Conservation (phyloP, 331 rosid species). For the Acacia pycnantha region DNA sequence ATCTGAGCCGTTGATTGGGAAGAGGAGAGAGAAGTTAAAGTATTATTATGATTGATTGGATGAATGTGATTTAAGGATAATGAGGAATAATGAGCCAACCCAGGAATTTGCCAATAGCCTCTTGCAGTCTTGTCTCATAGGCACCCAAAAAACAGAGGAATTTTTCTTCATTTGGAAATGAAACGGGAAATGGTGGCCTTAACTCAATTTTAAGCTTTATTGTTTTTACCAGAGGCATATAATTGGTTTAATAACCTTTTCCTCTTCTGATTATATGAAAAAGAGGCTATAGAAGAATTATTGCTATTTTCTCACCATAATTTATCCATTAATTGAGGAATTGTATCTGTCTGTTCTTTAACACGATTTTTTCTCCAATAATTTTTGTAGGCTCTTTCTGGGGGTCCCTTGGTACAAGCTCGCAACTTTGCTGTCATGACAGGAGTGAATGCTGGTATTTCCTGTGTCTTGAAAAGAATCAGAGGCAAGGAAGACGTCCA, state of each 20-base stretch:
- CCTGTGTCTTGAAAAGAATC: constrained; percentile 15
- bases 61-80: too few relatives aligned
- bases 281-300: neutral
- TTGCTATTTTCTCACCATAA: too few relatives aligned
- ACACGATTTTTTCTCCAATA: neutral
- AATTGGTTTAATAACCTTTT: neutral
- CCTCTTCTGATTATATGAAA: neutral
- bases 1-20: too few relatives aligned
- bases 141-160: too few relatives aligned
- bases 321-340: neutral
- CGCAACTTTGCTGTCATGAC: constrained; percentile 17
- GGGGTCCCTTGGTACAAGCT: constrained; percentile 17
- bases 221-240: too few relatives aligned
- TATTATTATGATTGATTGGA: too few relatives aligned
- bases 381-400: constrained; percentile 2
- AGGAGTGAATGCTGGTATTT: constrained; percentile 16
- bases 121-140: too few relatives aligned
- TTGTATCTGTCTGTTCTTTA: neutral
- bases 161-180: too few relatives aligned
- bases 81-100: too few relatives aligned
- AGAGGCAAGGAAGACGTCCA: constrained; percentile 19
- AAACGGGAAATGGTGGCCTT: too few relatives aligned
- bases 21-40: too few relatives aligned
- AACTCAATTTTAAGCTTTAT: too few relatives aligned
- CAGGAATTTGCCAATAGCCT: neutral